phyloP scores from a whole-genome alignment of 139 green algal species.

The Desmodesmus armatus region DNA sequence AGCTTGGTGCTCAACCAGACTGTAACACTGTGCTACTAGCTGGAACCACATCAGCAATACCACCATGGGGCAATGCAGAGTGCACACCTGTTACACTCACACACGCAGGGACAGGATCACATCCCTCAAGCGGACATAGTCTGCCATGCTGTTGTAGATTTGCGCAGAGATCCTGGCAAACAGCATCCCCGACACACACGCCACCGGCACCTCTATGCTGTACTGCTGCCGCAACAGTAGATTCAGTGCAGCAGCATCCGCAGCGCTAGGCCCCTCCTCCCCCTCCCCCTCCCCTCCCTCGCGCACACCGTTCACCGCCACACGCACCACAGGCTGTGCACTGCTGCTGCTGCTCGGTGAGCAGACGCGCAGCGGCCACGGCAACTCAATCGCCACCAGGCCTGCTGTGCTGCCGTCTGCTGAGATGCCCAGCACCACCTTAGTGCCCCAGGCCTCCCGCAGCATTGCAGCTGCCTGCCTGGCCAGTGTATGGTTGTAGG shows the following conservation, averaged over 20 bases:
- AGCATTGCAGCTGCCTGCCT: slow-evolving; percentile 48
- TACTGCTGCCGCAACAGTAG: slow-evolving; percentile 24
- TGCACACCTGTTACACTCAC: too few relatives aligned
- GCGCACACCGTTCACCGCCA: background rate
- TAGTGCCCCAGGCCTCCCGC: slow-evolving; percentile 26
- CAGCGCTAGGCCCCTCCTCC: background rate
- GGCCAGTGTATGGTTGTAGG: slow-evolving; percentile 34
- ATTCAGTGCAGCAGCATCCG: slow-evolving; percentile 38
- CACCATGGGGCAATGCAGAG: too few relatives aligned
- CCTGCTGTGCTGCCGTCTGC: slow-evolving; percentile 14
- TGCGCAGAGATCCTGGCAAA: slow-evolving; percentile 50
- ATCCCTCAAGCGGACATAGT: slow-evolving; percentile 40
- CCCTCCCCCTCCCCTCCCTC: background rate
- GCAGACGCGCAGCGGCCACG: slow-evolving; percentile 14
- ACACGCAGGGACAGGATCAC: too few relatives aligned
- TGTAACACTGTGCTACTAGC: too few relatives aligned
- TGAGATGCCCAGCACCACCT: background rate
- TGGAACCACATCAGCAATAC: too few relatives aligned
- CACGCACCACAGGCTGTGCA: background rate
- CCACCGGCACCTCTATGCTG: slow-evolving; percentile 50
- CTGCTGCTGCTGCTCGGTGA: slow-evolving; percentile 15
- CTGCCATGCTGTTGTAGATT: slow-evolving; percentile 40
- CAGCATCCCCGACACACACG: slow-evolving; percentile 23
- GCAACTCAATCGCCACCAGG: slow-evolving; percentile 52
- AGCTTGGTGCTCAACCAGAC: too few relatives aligned